phyloP scores from a whole-genome alignment of 192 early-diverging fungal genomes.

The Dimargaris verticillata region DNA sequence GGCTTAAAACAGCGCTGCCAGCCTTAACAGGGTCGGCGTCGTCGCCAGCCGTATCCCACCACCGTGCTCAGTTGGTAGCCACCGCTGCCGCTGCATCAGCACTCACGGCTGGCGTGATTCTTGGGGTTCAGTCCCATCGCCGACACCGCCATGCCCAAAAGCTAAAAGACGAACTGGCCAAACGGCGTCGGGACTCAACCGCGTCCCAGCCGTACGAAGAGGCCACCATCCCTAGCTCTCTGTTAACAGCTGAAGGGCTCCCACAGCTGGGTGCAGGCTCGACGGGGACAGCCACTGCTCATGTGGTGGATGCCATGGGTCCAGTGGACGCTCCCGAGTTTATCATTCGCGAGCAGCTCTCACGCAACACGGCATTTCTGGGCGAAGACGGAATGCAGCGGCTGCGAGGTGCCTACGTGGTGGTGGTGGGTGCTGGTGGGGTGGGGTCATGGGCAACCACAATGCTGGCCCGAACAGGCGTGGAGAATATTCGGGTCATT shows the following conservation, averaged over 20 bases:
- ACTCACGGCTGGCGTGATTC: slow-evolving; percentile 39
- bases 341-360: slow-evolving; percentile 68
- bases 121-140: slow-evolving; percentile 29
- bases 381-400: slow-evolving; percentile 61
- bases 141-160: slow-evolving; percentile 28
- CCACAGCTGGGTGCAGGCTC: not conserved
- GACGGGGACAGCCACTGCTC: not conserved
- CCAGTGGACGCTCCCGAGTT: slow-evolving; percentile 25
- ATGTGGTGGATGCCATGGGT: slow-evolving; percentile 12
- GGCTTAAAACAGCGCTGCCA: too few relatives aligned
- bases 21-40: too few relatives aligned
- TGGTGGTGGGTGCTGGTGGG: slow-evolving; percentile 91
- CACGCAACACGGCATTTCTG: slow-evolving; percentile 75
- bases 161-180: slow-evolving; percentile 35
- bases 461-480: slow-evolving; percentile 81
- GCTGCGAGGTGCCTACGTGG: slow-evolving; percentile 65
- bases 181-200: not conserved
- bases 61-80: slow-evolving; percentile 22
- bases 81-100: slow-evolving; percentile 48
- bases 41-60: not conserved
- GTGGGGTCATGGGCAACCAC: slow-evolving; percentile 83
- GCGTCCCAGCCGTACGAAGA: not conserved
- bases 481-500: slow-evolving; percentile 70
- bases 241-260: too few relatives aligned
- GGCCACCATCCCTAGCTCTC: too few relatives aligned